Evolutionary conservation across 2,329 filamentous ascomycete genomes (phyloP), one percentile per base, ranked within the genome.

Genomic region (Arachnopeziza araneosa): DNA sequence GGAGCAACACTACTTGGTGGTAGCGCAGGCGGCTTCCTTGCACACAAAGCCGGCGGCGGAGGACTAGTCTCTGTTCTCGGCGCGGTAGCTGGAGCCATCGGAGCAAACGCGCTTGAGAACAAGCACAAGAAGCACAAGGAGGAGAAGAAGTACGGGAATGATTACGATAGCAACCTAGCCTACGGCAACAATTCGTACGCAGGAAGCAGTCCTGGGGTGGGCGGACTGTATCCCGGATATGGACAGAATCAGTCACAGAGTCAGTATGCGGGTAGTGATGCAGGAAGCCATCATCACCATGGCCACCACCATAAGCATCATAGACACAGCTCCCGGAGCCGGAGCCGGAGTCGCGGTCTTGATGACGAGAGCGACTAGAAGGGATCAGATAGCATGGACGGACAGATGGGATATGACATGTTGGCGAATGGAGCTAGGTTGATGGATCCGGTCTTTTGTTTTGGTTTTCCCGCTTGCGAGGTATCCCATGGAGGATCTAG

Each of bases 11-110:
- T 85, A 3, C 59, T 82, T 1, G 82, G 82, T 17, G 79, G 80
- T 23, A 80, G 78, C 2, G 78, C 77, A 0, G 83, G 83, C 48
- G 82, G 79, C 0, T 79, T 80, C 59, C 59, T 82, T 0, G 82
- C 79, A 0, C 79, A 84, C 68, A 79, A 85, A 70, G 69, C 81
- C 12, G 81, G 82, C 22, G 80, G 80, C 57, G 81, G 82, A 7
- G 73, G 79, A 54, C 68, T 85, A 44, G 80, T 80, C 24, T 81
- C 82, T 1, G 66, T 84, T 6, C 75, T 79, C 1, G 82, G 82
- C 0, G 73, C 78, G 8, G 76, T 83, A 1, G 80, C 78, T 12
- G 83, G 83, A 24, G 82, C 81, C 0, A 75, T 84, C 14, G 79
- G 78, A 2, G 83, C 83, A 8, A 84, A 84, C 64, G 72, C 78